Base-by-base conservation (phyloP, 441 rosid genomes). In the Daphne laureola region DNA sequence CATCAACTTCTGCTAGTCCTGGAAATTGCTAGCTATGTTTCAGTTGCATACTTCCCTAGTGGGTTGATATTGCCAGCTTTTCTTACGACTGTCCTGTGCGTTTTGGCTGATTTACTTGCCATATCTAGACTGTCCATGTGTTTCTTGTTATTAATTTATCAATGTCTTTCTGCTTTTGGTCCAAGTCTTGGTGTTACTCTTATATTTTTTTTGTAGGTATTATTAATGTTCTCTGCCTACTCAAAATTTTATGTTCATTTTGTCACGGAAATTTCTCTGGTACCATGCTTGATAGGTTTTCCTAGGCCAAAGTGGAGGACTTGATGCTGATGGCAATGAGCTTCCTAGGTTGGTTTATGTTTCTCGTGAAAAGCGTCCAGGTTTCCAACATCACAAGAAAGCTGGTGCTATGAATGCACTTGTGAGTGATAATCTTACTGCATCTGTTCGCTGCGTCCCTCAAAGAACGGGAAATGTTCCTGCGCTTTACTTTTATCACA, bases 391-490 rank as follows among this genome's bases (percentile, higher is more conserved):
- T 67, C 97, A 93, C 82, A 93, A 93, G 72, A 93, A 93, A 74
- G 98, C 98, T 17, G 97, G 98, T 80, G 98, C 98, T 57, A 93
- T 93, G 98, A 93, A 93, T 73, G 77, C 98, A 43, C 86, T 93
- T 65, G 97, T 93, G 69, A 55, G 96, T 71, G 44, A n/a, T 69
- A 61, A 54, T 50, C 51, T n/a, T 17, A 5, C 4, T 31, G 6
- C 38, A 31, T 31, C 38, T 31, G 38, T 31, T 31, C 38, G 9
- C 42, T 27, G 40, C 14, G 50, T 35, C 46, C 18, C 43, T 58
- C 38, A 31, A 7, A 7, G 11, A 31, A 5, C 6, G 11, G 38
- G 2, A 31, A 31, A 35, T 47, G 48, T n/a, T 58, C 43, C 66
- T 55, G 8, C 26, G 53, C 43, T 65, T 43, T 53, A 56, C n/a